These are phyloP conservation scores for Teunomyces stri DNA, from an alignment of 805 yeast genomes.

Conservation along the genomic window DNA sequence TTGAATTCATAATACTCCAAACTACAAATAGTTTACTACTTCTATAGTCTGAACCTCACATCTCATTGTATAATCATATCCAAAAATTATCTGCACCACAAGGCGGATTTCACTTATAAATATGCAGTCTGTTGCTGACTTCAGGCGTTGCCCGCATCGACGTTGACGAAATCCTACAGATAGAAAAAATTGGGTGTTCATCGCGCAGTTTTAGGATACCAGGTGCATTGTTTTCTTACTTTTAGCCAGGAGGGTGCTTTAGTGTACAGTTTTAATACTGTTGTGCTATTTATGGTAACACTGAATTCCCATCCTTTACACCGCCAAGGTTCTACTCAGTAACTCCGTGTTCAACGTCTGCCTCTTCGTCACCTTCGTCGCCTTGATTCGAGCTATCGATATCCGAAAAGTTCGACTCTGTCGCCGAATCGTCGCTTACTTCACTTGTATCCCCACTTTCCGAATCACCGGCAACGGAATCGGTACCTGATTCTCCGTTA, in stretches of 20 bases:
- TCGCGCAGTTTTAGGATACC: not conserved
- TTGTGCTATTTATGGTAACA: not conserved
- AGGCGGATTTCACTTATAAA: not conserved
- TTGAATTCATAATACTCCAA: too few species aligned
- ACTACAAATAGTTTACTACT: too few species aligned
- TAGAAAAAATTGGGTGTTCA: not conserved
- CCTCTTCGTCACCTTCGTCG: slow-evolving; percentile 11
- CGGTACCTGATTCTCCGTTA: slow-evolving; percentile 18
- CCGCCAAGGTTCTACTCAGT: not conserved
- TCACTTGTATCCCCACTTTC: not conserved
- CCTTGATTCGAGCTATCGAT: slow-evolving; percentile 13
- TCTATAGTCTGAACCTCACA: too few species aligned
- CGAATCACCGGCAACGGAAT: slow-evolving; percentile 15
- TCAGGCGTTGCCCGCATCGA: not conserved
- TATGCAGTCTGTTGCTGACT: not conserved
- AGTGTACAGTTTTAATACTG: not conserved
- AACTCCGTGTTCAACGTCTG: slow-evolving; percentile 17
- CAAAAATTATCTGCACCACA: not conserved
- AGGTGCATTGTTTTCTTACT: not conserved
- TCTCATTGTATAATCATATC: too few species aligned
- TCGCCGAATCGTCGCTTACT: not conserved
- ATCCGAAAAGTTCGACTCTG: slow-evolving; percentile 15
- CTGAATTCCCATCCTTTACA: not conserved
- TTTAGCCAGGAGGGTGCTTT: not conserved
- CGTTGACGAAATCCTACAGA: not conserved